Base-by-base conservation (phyloP, 106 monocot species). In the Dendrobium chrysotoxum region DNA sequence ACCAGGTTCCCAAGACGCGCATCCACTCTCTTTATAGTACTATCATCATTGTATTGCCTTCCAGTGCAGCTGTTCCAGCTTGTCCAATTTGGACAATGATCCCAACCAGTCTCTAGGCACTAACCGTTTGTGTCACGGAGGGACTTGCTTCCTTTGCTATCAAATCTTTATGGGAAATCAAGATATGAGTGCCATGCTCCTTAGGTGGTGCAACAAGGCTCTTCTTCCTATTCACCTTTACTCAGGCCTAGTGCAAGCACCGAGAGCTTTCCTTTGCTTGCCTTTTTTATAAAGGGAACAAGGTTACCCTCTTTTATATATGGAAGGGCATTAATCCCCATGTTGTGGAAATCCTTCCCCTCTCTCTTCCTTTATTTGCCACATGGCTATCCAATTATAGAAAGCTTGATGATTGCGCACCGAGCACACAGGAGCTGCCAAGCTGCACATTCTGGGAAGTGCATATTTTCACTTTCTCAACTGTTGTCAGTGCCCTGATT, bases 391-490 rank as follows among this genome's bases (percentile, higher is more conserved):
- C 70, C 16, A 70, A 70, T 70, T 16, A 70, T 70, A 70, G 3
- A 70, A 70, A 4, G 35, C 7, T 25, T 67, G 21, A 8, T 67
- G 28, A 67, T 67, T 67, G 25, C 16, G 23, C 35, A 31, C 70
- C 31, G 2, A 35, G 35, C 31, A 70, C 35, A 11, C 28, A 35
- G 26, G 64, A 25, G 8, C 64, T 26, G 11, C 35, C 15, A 35
- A 13, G 70, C 70, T 70, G n/a, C 61, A 23, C 20, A 61, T 61
- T 23, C 55, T 8, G 5, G 20, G 23, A 61, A 61, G 61, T 61
- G 61, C n/a, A 61, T 61, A 70, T 70, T 16, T 70, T 16, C 16
- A 65, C 70, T 17, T 70, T 31, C 70, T 70, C 70, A 70, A 35
- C 12, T 31, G 13, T 12, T 23, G 64, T 65, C 70, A 70, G 35